Base-by-base conservation (phyloP, 768 basidiomycete species). In the Mycena sanguinolenta region DNA sequence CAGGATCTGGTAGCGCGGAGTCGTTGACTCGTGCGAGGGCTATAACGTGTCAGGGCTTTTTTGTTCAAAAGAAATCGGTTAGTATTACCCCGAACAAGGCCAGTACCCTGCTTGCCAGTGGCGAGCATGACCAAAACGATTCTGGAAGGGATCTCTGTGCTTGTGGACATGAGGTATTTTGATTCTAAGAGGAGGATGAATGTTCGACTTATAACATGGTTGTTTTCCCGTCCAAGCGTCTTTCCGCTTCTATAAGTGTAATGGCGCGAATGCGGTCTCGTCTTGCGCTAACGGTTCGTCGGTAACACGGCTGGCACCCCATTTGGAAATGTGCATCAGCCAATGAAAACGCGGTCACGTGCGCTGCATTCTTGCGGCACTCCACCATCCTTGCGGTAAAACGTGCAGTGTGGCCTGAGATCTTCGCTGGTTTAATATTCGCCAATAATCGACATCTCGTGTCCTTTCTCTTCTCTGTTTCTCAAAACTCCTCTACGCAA, bases 111-210 rank as follows among this genome's bases (percentile, higher is more conserved):
- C 57, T 69, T 69, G 12, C 68, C 68, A 16, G 68, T 69, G 4
- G 68, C 68, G 16, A 69, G 68, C 68, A 69, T 63, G 27, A 69
- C 57, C 36, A 69, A 57, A 4, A 69, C 62, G 21, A 64, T 36
- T 34, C 64, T 69, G 61, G 25, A 58, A 4, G 30, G 3, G 30
- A 28, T n/a, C 19, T 55, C 42, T 44, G 42, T 23, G 44, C 21
- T 49, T 46, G 19, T 42, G 7, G 66, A 58, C 57, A 53, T 50
- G 28, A n/a, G 28, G 32, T 28, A 25, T 19, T 55, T 27, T 27
- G 28, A 3, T 55, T n/a, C n/a, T 9, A 7, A 27, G 17, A 53
- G 16, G 36, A 50, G 5, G 32, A 21, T 46, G 28, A 16, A 25
- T 19, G 9, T 2, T 19, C 9, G 9, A 0, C 16, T 34, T 63